Base-by-base conservation (phyloP, 164 flowering plant species). In the Vitis cinerea region DNA sequence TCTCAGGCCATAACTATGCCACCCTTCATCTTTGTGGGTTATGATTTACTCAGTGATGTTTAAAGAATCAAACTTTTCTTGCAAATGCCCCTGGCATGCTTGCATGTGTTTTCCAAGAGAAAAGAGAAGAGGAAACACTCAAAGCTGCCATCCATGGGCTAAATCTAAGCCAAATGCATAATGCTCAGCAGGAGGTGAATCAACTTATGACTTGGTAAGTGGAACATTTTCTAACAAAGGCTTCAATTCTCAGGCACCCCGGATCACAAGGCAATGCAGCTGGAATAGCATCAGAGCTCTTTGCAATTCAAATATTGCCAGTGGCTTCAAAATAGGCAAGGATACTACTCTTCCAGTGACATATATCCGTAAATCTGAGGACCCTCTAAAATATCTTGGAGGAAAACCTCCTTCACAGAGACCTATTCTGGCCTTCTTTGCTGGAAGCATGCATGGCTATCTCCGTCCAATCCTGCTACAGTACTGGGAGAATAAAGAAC, bases 371-470 rank as follows among this genome's bases (percentile, higher is more conserved):
- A 65, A 71, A 9, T 50, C 48, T 4, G 72, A 66, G 58, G 57
- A 72, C 27, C 82, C 80, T 49, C 50, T 63, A 8, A 61, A 60
- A 57, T 48, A 74, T 53, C 55, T 83, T 48, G 86, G 83, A 71
- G 83, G 86, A 1, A 83, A 74, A 17, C 77, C 82, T 55, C 75
- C 80, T 16, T 74, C 80, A 13, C 69, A 80, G 54, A 69, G 86
- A 56, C 2, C 60, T 2, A 76, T 50, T 37, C 74, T 83, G 4
- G 86, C 83, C 68, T 83, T 83, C 67, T 83, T 83, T 67, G 86
- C 83, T 2, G 83, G 83, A 15, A 37, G 76, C 68, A 68, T 78
- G 80, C 86, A 83, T 44, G 86, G 86, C 8, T 78, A 79, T 60
- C 79, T 83, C 62, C 76, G 86, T 10, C 77, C 83, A 23, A 63